Conservation (phyloP, 805 yeast species). For the Priceomyces castillae region DNA sequence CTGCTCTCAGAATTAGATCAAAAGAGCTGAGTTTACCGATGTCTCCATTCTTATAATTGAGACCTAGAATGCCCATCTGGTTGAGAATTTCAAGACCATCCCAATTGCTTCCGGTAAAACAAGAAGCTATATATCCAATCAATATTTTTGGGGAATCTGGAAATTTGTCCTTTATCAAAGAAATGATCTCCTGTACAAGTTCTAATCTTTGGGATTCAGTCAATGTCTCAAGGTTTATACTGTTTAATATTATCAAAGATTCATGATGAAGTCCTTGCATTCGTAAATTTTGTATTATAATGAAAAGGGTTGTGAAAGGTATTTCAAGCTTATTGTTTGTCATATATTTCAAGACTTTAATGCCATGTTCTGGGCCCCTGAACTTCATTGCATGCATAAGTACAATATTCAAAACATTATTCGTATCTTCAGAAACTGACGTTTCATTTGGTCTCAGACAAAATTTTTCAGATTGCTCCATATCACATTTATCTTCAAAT, state of each 20-base stretch:
- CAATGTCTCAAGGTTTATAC: conserved; percentile 22
- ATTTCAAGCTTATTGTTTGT: conserved; percentile 23
- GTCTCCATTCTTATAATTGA: conserved; percentile 21
- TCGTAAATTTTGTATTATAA: conserved; percentile 30
- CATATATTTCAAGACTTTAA: conserved; percentile 33
- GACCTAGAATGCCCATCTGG: conserved; percentile 24
- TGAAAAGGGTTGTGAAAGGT: conserved; percentile 21
- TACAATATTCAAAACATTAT: conserved; percentile 26
- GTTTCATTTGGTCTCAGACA: conserved; percentile 13
- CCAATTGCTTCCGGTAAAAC: conserved; percentile 17
- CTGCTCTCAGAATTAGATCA: conserved; percentile 25
- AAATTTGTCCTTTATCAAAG: conserved; percentile 28
- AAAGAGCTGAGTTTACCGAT: conserved; percentile 13
- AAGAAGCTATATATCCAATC: conserved; percentile 34
- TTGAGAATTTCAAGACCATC: conserved; percentile 21
- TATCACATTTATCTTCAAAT: conserved; percentile 27
- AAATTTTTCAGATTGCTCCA: conserved; percentile 7
- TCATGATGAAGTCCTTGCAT: conserved; percentile 29
- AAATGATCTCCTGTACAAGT: conserved; percentile 31
- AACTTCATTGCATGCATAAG: conserved; percentile 35
- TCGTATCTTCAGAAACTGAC: conserved; percentile 19
- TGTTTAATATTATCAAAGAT: conserved; percentile 33
- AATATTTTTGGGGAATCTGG: conserved; percentile 32
- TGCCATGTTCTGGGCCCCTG: conserved; percentile 33
- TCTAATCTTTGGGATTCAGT: conserved; percentile 14